phyloP scores from a whole-genome alignment of 2,329 filamentous ascomycete genomes.

The Samsoniella hepiali region DNA sequence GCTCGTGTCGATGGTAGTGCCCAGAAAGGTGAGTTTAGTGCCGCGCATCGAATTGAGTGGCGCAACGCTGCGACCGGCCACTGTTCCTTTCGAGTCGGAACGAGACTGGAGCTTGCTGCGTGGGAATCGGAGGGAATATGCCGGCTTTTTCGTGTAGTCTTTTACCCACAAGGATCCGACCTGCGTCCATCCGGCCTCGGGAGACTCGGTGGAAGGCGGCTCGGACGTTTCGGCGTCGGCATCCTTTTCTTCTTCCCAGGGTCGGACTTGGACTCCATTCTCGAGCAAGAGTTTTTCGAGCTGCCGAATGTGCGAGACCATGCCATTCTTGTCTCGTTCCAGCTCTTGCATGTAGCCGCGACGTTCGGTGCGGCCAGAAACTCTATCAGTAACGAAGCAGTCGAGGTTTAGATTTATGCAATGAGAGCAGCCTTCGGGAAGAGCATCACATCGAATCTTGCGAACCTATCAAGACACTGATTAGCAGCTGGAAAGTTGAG shows the following conservation, averaged over 20 bases:
- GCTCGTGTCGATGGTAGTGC: constrained; percentile 74
- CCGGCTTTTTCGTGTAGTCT: constrained; percentile 26
- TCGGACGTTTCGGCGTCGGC: constrained; percentile 5
- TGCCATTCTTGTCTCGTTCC: constrained; percentile 66
- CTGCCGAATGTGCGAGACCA: constrained; percentile 64
- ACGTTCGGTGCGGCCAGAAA: constrained; percentile 75
- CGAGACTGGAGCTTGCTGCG: constrained; percentile 38
- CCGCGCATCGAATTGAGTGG: constrained; percentile 72
- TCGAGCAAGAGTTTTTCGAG: constrained; percentile 64
- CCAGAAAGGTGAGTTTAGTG: constrained; percentile 73
- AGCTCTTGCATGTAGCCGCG: constrained; percentile 75
- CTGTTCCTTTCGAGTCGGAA: constrained; percentile 62
- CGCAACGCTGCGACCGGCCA: constrained; percentile 59
- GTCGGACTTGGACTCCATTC: constrained; percentile 58
- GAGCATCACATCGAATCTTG: constrained; percentile 83
- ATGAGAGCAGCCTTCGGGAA: constrained; percentile 76
- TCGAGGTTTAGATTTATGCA: constrained; percentile 73
- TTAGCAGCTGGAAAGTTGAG: constrained; percentile 4
- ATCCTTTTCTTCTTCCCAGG: constrained; percentile 42
- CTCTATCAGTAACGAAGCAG: constrained; percentile 83
- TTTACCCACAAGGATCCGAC: constrained; percentile 36
- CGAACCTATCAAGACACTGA: constrained; percentile 54
- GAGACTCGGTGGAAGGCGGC: not conserved
- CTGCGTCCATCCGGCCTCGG: constrained; percentile 29
- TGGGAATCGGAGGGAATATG: constrained; percentile 29